A percentile compares a stretch with the other conserved stretches of the same genome.
Evolutionary conservation across 208 protist genomes (phyloP).

Genomic region (Porcisia deanei): DNA sequence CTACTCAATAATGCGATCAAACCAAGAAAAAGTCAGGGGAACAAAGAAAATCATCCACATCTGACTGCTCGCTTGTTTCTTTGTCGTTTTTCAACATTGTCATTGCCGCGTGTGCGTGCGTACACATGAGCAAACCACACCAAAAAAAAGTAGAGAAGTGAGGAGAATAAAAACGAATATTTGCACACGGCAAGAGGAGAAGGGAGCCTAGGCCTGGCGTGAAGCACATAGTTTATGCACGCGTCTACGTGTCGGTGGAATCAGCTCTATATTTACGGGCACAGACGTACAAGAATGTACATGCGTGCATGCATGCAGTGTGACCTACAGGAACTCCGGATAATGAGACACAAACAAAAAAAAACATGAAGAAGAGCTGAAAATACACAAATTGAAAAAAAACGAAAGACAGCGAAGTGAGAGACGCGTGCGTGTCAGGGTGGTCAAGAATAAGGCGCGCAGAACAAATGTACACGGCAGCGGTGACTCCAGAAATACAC

Average conservation of each 20-base stretch:
- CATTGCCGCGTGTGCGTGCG: neutral
- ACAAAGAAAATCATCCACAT: neutral
- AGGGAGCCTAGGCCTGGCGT: neutral
- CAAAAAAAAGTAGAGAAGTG: too few relatives aligned
- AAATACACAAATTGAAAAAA: too few relatives aligned
- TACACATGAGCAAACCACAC: neutral
- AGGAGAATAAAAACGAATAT: neutral
- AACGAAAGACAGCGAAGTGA: neutral
- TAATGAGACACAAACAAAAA: neutral
- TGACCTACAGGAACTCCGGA: neutral
- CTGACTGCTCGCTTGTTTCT: neutral
- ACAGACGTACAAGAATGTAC: neutral
- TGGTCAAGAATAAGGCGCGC: neutral
- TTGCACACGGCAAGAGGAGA: neutral
- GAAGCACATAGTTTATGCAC: neutral
- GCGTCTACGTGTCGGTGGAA: neutral
- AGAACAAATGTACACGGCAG: neutral
- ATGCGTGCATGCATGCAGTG: neutral
- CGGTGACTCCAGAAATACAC: neutral
- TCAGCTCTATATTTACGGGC: neutral
- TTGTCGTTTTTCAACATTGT: too few relatives aligned
- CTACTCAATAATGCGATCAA: too few relatives aligned
- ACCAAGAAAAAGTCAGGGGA: neutral
- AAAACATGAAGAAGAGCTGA: neutral
- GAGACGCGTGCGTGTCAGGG: neutral